Evolutionary conservation across 78 protist species (phyloP).

Genomic region (Cavenderia fasciculata): DNA sequence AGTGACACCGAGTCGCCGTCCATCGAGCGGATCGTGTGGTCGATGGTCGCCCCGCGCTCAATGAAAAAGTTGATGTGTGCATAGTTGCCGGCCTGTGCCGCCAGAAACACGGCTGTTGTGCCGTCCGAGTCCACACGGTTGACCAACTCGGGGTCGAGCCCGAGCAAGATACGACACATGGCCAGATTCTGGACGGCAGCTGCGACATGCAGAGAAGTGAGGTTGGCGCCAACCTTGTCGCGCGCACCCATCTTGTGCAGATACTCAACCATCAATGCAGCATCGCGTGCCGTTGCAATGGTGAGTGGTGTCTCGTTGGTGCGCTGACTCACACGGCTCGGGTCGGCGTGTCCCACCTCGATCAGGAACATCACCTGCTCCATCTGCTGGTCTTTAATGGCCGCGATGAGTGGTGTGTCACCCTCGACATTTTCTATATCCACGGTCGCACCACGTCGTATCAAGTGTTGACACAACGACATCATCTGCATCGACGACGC

Average conservation of each 20-base stretch:
- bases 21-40: neutral
- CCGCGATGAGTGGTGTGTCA: conserved; percentile 13
- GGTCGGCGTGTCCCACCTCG: neutral
- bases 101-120: conserved; percentile 1
- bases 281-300: neutral
- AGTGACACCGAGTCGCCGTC: neutral
- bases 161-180: neutral
- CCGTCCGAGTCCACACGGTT: neutral
- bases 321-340: neutral
- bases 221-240: neutral
- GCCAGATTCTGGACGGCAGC: neutral
- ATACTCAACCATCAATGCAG: neutral
- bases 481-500: neutral
- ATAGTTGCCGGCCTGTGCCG: neutral
- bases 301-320: neutral
- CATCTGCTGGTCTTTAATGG: neutral
- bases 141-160: neutral
- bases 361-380: neutral
- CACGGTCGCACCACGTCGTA: neutral
- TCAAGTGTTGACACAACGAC: neutral
- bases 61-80: neutral
- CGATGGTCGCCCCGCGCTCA: neutral
- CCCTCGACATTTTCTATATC: neutral
- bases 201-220: neutral
- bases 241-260: neutral